Evolutionary conservation across 441 rosid genomes (phyloP), one percentile per base, ranked within the genome.

Genomic region (Jatropha podagrica): DNA sequence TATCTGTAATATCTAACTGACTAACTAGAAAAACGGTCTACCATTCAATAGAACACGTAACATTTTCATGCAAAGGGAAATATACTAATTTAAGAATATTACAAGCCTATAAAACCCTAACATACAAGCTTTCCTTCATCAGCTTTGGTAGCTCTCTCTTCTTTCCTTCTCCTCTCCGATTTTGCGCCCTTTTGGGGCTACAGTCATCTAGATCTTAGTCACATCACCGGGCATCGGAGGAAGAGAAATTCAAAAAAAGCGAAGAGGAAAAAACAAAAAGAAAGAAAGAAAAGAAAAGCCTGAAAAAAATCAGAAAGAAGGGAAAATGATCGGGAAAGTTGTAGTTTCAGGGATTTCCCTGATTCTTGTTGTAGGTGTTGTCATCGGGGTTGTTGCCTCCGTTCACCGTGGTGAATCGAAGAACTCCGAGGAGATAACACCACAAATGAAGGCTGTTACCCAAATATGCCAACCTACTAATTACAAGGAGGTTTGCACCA

Each of bases 401-500:
- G 76, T 86, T 60, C 65, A 82, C 71, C 76, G 78, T 40, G 65
- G 65, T 2, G n/a, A n/a, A 0, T 54, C 69, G 3, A 65, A 27
- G 1, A 74, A 49, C 13, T 15, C 65, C 0, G 74, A 65, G 8
- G 7, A 60, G 14, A 20, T 89, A 56, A 71, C 91, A 1, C 84
- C 91, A 0, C 86, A 86, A 27, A 85, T 80, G 91, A 92, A 89
- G 80, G 91, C 91, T 1, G 92, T 87, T 11, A 76, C 79, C 17
- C 79, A 78, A 37, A 81, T 94, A n/a, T 94, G 98, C 59, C 78
- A 84, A 37, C 77, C 87, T 0, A 87, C 94, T 1, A 38, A 82
- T n/a, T 87, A 87, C 86, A 87, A 89, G 80, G 92, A 91, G 7
- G 77, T 80, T 44, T 92, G 98, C 84, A 82, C 82, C n/a, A 78